These are phyloP conservation scores for Herpotrichia juniperi DNA, from an alignment of 2,329 filamentous ascomycete species.

Conservation along the genomic window DNA sequence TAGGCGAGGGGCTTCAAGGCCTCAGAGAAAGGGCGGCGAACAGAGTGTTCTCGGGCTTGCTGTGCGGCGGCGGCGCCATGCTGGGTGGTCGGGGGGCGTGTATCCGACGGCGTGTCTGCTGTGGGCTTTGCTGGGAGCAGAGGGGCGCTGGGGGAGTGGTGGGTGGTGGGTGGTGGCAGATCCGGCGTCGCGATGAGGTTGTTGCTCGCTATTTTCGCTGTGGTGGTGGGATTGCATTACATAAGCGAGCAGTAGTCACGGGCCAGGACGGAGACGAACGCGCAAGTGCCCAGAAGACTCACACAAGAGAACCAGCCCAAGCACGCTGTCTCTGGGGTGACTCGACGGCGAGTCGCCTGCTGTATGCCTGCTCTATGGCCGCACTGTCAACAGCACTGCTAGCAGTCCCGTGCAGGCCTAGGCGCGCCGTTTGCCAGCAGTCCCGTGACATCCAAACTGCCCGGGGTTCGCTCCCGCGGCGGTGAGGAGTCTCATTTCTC, in stretches of 20 bases:
- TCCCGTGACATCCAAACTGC: not conserved
- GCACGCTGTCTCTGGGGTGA: too few species aligned
- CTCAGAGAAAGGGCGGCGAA: conserved; percentile 34
- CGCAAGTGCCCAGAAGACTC: too few species aligned
- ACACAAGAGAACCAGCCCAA: too few species aligned
- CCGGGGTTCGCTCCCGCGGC: not conserved
- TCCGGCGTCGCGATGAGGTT: not conserved
- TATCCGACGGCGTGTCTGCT: conserved; percentile 34
- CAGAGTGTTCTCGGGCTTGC: conserved; percentile 98
- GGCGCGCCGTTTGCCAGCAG: not conserved
- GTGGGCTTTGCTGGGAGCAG: conserved; percentile 25
- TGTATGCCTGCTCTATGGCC: too few species aligned
- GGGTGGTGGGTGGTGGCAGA: conserved; percentile 23
- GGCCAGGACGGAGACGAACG: too few species aligned
- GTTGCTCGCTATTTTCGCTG: too few species aligned
- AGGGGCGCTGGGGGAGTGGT: conserved; percentile 27
- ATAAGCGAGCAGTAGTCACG: too few species aligned
- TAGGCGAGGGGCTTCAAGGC: conserved; percentile 9
- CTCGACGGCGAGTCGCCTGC: too few species aligned
- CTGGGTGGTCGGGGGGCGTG: conserved; percentile 46
- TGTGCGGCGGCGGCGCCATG: conserved; percentile 95
- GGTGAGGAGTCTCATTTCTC: conserved; percentile 12
- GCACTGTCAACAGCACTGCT: too few species aligned
- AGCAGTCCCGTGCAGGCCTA: too few species aligned
- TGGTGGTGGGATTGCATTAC: too few species aligned